Percentiles rank a stretch among this genome's conserved stretches.
These are phyloP conservation scores for Candida quercuum DNA, from an alignment of 805 yeast species.

Conservation along the genomic window DNA sequence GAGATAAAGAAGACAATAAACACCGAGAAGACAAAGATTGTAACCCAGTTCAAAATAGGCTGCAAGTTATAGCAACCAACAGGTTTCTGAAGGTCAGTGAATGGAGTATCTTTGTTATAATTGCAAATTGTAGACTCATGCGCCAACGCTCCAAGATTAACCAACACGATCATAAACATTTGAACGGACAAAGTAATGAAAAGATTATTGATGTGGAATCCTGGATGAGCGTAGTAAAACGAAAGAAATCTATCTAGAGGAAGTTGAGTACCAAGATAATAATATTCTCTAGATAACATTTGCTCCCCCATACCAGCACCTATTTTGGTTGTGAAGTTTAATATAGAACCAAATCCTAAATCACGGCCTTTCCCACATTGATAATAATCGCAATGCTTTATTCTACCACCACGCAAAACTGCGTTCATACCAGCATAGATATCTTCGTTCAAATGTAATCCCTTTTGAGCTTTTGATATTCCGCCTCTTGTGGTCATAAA, in stretches of 20 bases:
- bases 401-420: slow-evolving; percentile 82
- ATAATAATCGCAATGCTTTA: slow-evolving; percentile 91
- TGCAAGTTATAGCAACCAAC: slow-evolving; percentile 79
- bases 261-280: slow-evolving; percentile 81
- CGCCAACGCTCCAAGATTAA: slow-evolving; percentile 73
- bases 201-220: slow-evolving; percentile 88
- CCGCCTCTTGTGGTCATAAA: slow-evolving; percentile 97
- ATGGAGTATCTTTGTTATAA: slow-evolving; percentile 61
- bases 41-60: slow-evolving; percentile 89
- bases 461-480: slow-evolving; percentile 89
- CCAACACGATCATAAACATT: slow-evolving; percentile 71
- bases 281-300: slow-evolving; percentile 85
- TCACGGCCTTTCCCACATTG: slow-evolving; percentile 98
- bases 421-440: slow-evolving; percentile 96
- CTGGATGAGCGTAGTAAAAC: slow-evolving; percentile 95
- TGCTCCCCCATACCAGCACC: slow-evolving; percentile 99
- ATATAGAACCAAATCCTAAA: slow-evolving; percentile 85
- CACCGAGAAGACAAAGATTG: slow-evolving; percentile 81
- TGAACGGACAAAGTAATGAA: slow-evolving; percentile 86
- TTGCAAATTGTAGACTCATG: slow-evolving; percentile 68
- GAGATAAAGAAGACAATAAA: slow-evolving; percentile 92
- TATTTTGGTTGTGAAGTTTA: slow-evolving; percentile 91
- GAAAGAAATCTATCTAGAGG: slow-evolving; percentile 88
- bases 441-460: slow-evolving; percentile 89
- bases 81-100: slow-evolving; percentile 70